A percentile compares a stretch with the other conserved stretches of the same genome.
Conservation (phyloP, 2,329 filamentous ascomycete species). For the Fusarium cyanostomum region DNA sequence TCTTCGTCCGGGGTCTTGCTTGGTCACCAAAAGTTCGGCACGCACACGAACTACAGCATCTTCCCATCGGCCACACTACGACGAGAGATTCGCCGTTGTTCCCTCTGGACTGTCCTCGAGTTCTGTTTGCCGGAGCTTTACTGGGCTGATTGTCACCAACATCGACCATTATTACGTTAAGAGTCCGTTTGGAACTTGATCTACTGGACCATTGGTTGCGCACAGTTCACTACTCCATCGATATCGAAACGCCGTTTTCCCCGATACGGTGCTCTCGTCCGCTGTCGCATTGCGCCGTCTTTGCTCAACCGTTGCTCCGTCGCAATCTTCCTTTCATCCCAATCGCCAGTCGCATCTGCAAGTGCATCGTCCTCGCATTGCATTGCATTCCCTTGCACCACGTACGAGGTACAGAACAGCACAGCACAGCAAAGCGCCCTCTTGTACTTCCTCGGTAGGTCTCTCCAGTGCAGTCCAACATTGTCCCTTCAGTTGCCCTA, state of each 20-base stretch:
- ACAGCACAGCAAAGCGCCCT: not conserved
- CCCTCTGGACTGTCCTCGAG: constrained; percentile 3
- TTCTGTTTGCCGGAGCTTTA: constrained; percentile 6
- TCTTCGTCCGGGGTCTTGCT: constrained; percentile 6
- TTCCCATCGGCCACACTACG: not conserved
- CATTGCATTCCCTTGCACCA: constrained; percentile 25
- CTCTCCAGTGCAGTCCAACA: constrained; percentile 3
- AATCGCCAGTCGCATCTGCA: constrained; percentile 13
- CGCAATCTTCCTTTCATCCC: constrained; percentile 4
- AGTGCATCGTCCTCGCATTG: constrained; percentile 14
- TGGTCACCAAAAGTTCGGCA: constrained; percentile 1
- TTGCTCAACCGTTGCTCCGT: constrained; percentile 31
- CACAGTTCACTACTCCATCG: constrained; percentile 1
- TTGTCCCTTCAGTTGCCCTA: not conserved
- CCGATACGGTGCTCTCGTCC: constrained; percentile 34
- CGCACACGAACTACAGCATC: constrained; percentile 4
- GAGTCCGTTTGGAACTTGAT: constrained; percentile 6
- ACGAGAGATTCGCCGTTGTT: constrained; percentile 1
- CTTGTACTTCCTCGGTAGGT: constrained; percentile 32
- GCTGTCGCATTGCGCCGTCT: constrained; percentile 37
- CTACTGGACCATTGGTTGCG: constrained; percentile 9
- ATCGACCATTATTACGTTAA: not conserved
- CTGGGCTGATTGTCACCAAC: constrained; percentile 7
- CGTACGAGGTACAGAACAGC: constrained; percentile 17
- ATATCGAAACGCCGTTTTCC: constrained; percentile 24